Percentiles rank a stretch among this genome's conserved stretches.
Conservation (phyloP, 768 basidiomycete genomes). For the Tricholoma terreum region DNA sequence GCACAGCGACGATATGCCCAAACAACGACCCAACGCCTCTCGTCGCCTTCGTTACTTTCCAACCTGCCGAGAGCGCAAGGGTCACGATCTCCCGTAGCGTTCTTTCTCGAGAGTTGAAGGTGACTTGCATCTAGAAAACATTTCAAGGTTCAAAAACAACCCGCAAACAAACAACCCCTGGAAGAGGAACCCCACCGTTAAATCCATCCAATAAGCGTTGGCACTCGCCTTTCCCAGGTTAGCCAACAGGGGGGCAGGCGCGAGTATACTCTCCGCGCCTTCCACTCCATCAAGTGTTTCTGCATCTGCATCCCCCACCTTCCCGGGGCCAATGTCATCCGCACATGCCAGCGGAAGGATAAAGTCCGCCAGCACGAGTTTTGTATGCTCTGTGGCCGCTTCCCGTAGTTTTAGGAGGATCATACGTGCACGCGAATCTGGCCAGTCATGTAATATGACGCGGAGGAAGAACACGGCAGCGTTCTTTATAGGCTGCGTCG, state of each 20-base stretch:
- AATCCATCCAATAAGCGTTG: conserved; percentile 69
- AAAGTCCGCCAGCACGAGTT: conserved; percentile 68
- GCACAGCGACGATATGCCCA: conserved; percentile 68
- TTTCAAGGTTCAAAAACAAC: conserved; percentile 1
- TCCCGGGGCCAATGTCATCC: conserved; percentile 38
- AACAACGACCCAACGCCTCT: conserved; percentile 63
- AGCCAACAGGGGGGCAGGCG: conserved; percentile 60
- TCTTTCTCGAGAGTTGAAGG: conserved; percentile 68
- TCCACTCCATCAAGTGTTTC: conserved; percentile 39
- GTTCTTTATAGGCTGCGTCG: conserved; percentile 49
- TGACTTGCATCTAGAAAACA: conserved; percentile 58
- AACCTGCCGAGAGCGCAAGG: conserved; percentile 54
- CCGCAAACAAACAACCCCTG: neutral
- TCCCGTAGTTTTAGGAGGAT: conserved; percentile 45
- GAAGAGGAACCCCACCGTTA: conserved; percentile 43
- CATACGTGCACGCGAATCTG: conserved; percentile 50
- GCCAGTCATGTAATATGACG: conserved; percentile 78
- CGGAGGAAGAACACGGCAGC: conserved; percentile 69
- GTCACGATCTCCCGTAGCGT: conserved; percentile 62
- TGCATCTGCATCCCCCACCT: conserved; percentile 10
- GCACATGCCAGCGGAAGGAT: conserved; percentile 67
- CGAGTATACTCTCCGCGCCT: conserved; percentile 51
- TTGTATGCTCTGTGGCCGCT: conserved; percentile 51
- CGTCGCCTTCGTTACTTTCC: conserved; percentile 57
- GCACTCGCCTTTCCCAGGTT: conserved; percentile 74